Evolutionary conservation across 805 yeast genomes (phyloP).

Genomic region (Metschnikowia bowlesiae): DNA sequence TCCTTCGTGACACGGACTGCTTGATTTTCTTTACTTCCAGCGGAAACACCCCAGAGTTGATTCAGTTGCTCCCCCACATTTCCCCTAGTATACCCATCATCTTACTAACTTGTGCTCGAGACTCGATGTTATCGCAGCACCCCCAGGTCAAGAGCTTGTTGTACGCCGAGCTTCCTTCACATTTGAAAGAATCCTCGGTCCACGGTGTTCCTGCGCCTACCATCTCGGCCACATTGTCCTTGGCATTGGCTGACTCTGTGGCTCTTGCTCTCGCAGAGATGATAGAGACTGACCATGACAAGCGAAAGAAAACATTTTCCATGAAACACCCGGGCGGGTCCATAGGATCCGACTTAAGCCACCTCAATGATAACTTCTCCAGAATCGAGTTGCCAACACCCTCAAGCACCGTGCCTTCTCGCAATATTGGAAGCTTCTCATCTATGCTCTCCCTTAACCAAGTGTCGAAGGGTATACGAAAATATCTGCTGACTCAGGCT

Average conservation of each 20-base stretch:
- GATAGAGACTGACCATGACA: conserved; percentile 50
- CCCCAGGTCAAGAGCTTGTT: conserved; percentile 50
- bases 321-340: conserved; percentile 89
- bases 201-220: conserved; percentile 90
- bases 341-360: conserved; percentile 54
- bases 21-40: conserved; percentile 69
- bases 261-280: conserved; percentile 69
- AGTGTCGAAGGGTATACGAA: conserved; percentile 3
- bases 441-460: conserved; percentile 17
- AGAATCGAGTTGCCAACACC: conserved; percentile 5
- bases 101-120: conserved; percentile 57
- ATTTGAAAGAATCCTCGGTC: conserved; percentile 53
- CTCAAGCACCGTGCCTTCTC: conserved; percentile 5
- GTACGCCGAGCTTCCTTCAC: conserved; percentile 57
- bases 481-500: conserved; percentile 3
- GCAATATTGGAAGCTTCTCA: conserved; percentile 12
- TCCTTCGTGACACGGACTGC: conserved; percentile 54
- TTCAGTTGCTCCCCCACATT: conserved; percentile 54
- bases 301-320: conserved; percentile 56
- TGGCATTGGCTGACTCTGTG: conserved; percentile 75
- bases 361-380: conserved; percentile 27
- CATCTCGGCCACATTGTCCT: conserved; percentile 70
- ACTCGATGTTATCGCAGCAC: conserved; percentile 50
- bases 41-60: conserved; percentile 78
- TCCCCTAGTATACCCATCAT: conserved; percentile 51